These are phyloP conservation scores for Fomitopsis serialis DNA, from an alignment of 768 basidiomycete species.

Conservation along the genomic window DNA sequence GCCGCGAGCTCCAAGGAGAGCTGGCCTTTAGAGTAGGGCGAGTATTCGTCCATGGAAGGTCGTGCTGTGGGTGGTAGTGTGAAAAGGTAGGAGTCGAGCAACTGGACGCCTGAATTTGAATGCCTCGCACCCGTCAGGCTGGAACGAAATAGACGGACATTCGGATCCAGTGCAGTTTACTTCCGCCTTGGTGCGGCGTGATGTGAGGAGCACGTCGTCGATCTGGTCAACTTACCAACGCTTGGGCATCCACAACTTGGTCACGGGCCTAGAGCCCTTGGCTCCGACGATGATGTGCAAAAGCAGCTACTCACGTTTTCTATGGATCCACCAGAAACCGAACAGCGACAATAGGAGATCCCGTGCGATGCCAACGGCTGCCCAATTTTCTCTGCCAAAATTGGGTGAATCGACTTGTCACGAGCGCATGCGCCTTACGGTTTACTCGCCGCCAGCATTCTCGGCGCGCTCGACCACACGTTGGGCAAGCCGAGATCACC, in stretches of 20 bases:
- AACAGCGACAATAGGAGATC: too few relatives aligned
- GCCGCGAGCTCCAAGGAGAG: constrained; percentile 14
- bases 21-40: constrained; percentile 6
- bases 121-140: constrained; percentile 7
- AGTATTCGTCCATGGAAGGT: constrained; percentile 15
- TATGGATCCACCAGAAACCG: too few relatives aligned
- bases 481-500: too few relatives aligned
- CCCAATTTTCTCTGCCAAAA: too few relatives aligned
- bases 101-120: constrained; percentile 6
- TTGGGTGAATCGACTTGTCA: too few relatives aligned
- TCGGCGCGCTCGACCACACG: too few relatives aligned
- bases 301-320: too few relatives aligned
- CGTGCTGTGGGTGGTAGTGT: constrained; percentile 15
- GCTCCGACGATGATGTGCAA: not conserved
- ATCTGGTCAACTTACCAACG: constrained; percentile 2
- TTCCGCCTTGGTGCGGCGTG: constrained; percentile 6
- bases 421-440: too few relatives aligned
- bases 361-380: too few relatives aligned
- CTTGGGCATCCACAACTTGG: not conserved
- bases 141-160: constrained; percentile 8
- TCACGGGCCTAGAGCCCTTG: not conserved
- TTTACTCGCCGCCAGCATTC: too few relatives aligned
- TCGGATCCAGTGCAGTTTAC: constrained; percentile 8
- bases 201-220: constrained; percentile 4
- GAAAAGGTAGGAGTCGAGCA: not conserved